Conservation (phyloP, 2,329 filamentous ascomycete genomes). For the Aspergillus melleus region DNA sequence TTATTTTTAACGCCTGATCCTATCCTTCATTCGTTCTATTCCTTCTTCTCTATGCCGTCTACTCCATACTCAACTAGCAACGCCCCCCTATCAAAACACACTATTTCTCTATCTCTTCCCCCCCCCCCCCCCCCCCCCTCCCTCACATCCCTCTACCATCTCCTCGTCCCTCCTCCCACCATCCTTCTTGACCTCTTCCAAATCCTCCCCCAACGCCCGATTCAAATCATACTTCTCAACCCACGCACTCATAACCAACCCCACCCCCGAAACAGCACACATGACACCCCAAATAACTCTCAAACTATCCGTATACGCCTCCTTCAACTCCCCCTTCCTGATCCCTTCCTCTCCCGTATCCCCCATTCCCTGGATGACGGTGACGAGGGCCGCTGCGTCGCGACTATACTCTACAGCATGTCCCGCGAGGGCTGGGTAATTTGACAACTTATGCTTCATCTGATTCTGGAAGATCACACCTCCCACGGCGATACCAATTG, state of each 20-base stretch:
- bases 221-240: conserved; percentile 49
- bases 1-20: no score
- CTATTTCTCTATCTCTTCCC: no score
- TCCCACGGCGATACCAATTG: conserved; percentile 63
- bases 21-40: no score
- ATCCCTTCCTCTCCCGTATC: conserved; percentile 20
- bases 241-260: conserved; percentile 51
- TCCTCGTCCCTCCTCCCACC: neutral
- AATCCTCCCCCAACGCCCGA: neutral
- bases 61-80: no score
- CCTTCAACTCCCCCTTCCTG: conserved; percentile 43
- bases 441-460: conserved; percentile 52
- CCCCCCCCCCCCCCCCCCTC: no score
- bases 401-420: conserved; percentile 43
- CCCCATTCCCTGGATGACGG: conserved; percentile 56
- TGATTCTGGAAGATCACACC: conserved; percentile 69
- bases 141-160: no score
- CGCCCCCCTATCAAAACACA: no score
- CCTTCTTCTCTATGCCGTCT: no score
- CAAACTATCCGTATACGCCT: conserved; percentile 54
- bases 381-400: conserved; percentile 58
- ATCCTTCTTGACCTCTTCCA: neutral
- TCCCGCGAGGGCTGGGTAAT: conserved; percentile 25
- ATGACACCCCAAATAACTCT: conserved; percentile 56
- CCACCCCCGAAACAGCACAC: conserved; percentile 50